A percentile compares a stretch with the other conserved stretches of the same genome.
These are phyloP conservation scores for Xanthoconium stramineum DNA, from an alignment of 768 basidiomycete species.

Conservation along the genomic window DNA sequence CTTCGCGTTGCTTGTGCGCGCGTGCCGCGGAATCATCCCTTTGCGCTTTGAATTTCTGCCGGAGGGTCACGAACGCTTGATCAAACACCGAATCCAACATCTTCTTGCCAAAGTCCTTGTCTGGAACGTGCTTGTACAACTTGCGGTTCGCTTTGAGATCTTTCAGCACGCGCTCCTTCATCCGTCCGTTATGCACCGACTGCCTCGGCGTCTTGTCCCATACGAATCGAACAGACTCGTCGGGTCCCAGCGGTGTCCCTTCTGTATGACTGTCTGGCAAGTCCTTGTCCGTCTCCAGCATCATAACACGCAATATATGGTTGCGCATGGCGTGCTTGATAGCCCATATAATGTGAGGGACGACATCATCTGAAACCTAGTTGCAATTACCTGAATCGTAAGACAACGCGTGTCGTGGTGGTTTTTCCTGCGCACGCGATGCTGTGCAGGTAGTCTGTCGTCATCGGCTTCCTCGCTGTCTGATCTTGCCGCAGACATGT, in stretches of 20 bases:
- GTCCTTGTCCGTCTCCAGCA: constrained; percentile 49
- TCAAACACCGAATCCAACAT: constrained; percentile 62
- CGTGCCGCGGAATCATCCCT: constrained; percentile 44
- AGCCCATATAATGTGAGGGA: constrained; percentile 5
- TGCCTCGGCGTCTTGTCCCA: constrained; percentile 79
- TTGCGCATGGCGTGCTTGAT: constrained; percentile 66
- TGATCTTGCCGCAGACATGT: constrained; percentile 27
- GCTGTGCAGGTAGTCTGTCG: constrained; percentile 30
- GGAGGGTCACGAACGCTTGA: constrained; percentile 63
- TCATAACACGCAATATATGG: constrained; percentile 62
- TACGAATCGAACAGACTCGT: constrained; percentile 68
- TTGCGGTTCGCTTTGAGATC: constrained; percentile 57
- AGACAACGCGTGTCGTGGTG: constrained; percentile 64
- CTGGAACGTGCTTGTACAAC: constrained; percentile 60
- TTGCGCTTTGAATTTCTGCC: constrained; percentile 65
- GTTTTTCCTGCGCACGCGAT: constrained; percentile 45
- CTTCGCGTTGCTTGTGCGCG: constrained; percentile 51
- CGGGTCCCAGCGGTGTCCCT: constrained; percentile 40
- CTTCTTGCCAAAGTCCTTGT: constrained; percentile 64
- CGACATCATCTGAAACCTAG: background rate
- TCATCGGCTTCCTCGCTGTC: constrained; percentile 40
- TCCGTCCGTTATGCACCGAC: constrained; percentile 67
- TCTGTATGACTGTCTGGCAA: constrained; percentile 64
- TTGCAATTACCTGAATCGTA: constrained; percentile 57
- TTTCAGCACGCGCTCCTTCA: constrained; percentile 61